Percentiles rank a stretch among this genome's conserved stretches.
phyloP scores from a whole-genome alignment of 805 yeast genomes.

The Hemisphaericaspora nanyangensis region DNA sequence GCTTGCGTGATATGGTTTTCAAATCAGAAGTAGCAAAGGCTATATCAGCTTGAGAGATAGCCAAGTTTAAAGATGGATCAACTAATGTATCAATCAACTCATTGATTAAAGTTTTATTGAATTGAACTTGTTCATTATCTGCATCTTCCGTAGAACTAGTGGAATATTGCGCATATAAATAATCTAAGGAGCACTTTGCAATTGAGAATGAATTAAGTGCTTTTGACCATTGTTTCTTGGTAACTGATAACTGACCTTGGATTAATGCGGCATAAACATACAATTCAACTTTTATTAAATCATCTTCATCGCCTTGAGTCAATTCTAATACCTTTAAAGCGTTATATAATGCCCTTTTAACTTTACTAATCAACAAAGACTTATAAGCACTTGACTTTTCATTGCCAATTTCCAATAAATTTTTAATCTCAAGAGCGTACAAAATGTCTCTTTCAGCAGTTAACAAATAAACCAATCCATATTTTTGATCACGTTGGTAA shows the following conservation, averaged over 20 bases:
- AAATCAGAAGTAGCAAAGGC: conserved; percentile 40
- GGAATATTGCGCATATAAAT: conserved; percentile 27
- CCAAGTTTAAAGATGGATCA: conserved; percentile 63
- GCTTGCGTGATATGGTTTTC: conserved; percentile 44
- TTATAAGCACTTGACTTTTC: conserved; percentile 44
- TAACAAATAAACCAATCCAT: conserved; percentile 57
- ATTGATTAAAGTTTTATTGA: conserved; percentile 39
- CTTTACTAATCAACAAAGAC: conserved; percentile 52
- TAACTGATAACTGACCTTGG: conserved; percentile 49
- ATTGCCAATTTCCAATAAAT: conserved; percentile 50
- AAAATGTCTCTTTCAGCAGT: conserved; percentile 77
- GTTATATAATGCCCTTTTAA: conserved; percentile 56
- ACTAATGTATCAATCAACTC: conserved; percentile 57
- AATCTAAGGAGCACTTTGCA: conserved; percentile 60
- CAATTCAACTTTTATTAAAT: conserved; percentile 23
- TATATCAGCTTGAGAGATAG: conserved; percentile 41
- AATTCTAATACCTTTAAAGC: conserved; percentile 41
- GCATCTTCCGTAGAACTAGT: conserved; percentile 1
- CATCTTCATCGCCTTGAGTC: conserved; percentile 35
- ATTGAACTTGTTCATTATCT: conserved; percentile 22
- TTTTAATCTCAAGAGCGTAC: conserved; percentile 60
- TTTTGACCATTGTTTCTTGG: conserved; percentile 51
- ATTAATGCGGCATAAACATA: conserved; percentile 44
- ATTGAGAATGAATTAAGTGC: conserved; percentile 53
- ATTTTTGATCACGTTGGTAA: conserved; percentile 47